Conservation (phyloP, 345 rosid genomes). For the Pistacia vera region DNA sequence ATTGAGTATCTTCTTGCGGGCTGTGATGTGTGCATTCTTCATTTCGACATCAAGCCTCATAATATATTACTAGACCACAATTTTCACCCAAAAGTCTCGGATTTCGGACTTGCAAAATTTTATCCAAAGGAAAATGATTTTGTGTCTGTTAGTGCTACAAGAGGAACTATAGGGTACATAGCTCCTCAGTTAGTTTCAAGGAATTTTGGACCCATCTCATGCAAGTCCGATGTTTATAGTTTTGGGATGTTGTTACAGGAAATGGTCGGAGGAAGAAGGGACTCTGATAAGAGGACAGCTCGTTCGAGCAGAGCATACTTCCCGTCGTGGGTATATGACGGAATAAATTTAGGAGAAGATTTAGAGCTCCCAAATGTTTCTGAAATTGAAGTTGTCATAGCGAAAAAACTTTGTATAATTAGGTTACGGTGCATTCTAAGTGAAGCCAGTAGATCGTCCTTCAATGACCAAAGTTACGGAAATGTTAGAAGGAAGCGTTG, state of each 20-base stretch:
- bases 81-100: neutral
- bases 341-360: constrained; percentile 20
- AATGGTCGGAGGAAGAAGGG: constrained; percentile 5
- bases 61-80: constrained; percentile 8
- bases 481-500: constrained; percentile 27
- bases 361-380: constrained; percentile 24
- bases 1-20: constrained; percentile 29
- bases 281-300: neutral
- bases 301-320: neutral
- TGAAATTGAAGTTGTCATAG: constrained; percentile 20
- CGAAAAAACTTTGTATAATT: constrained; percentile 30
- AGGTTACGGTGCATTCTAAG: constrained; percentile 46
- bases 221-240: constrained; percentile 16
- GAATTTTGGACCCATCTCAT: neutral
- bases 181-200: neutral
- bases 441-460: constrained; percentile 32
- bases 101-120: constrained; percentile 7
- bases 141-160: neutral
- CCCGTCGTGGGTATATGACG: constrained; percentile 29
- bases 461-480: constrained; percentile 39
- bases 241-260: constrained; percentile 9
- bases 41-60: constrained; percentile 26
- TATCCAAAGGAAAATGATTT: neutral
- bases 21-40: constrained; percentile 26
- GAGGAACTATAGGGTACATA: constrained; percentile 8